A percentile compares a stretch with the other conserved stretches of the same genome.
Evolutionary conservation across 495 filamentous ascomycete genomes (phyloP).

Genomic region (Hyaloscypha bicolor): DNA sequence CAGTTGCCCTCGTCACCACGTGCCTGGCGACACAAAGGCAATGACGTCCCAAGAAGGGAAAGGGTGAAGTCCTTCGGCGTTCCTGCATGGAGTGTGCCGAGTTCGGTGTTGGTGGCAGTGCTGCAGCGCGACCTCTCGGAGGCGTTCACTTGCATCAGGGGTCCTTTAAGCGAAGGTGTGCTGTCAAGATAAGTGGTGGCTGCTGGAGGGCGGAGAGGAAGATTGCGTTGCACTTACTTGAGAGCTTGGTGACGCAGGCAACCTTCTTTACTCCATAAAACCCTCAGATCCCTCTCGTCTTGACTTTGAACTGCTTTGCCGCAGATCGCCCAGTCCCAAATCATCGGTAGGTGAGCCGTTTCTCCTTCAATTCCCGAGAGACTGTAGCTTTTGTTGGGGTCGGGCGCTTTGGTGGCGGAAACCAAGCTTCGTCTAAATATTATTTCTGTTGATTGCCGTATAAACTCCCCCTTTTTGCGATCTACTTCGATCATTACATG

Average conservation of each 20-base stretch:
- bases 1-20: not conserved
- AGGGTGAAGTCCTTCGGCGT: not conserved
- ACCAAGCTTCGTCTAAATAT: slow-evolving; percentile 4
- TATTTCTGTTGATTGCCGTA: slow-evolving; percentile 6
- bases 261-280: not conserved
- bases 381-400: not conserved
- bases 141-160: not conserved
- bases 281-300: not conserved
- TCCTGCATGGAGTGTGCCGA: slow-evolving; percentile 5
- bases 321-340: not conserved
- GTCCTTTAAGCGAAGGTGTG: slow-evolving; percentile 3
- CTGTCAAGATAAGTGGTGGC: slow-evolving; percentile 4
- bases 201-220: not conserved
- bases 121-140: not conserved
- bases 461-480: not conserved
- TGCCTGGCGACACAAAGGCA: not conserved
- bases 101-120: not conserved
- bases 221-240: not conserved
- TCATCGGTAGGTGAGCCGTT: not conserved
- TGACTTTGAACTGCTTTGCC: not conserved
- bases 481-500: not conserved
- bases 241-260: not conserved
- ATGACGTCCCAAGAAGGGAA: not conserved
- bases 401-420: not conserved
- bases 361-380: not conserved